These are phyloP conservation scores for Mortierella sp. DNA, from an alignment of 371 early-diverging fungal genomes.

Conservation along the genomic window DNA sequence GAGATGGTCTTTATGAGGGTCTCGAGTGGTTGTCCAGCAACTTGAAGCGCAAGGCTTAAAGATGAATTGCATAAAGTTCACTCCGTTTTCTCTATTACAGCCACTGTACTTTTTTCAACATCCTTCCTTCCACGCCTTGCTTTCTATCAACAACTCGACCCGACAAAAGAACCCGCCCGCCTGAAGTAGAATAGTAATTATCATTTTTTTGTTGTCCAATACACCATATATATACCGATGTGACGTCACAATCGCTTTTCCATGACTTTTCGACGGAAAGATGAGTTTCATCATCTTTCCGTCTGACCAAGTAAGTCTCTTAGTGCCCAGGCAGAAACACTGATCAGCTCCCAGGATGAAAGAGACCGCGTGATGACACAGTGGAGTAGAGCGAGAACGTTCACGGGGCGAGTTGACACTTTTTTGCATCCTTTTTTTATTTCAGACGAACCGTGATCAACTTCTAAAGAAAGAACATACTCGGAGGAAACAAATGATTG, in stretches of 20 bases:
- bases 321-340: not conserved
- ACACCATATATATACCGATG: conserved; percentile 3
- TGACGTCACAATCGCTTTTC: conserved; percentile 19
- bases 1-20: conserved; percentile 97
- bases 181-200: conserved; percentile 13
- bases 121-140: not conserved
- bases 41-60: conserved; percentile 63
- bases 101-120: conserved; percentile 14
- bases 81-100: not conserved
- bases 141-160: conserved; percentile 9
- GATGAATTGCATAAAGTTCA: not conserved
- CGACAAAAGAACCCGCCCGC: conserved; percentile 6
- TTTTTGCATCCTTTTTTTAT: not conserved
- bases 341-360: not conserved
- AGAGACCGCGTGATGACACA: conserved; percentile 33
- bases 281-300: not conserved
- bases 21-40: conserved; percentile 82
- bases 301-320: not conserved
- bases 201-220: conserved; percentile 12
- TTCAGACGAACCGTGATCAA: not conserved
- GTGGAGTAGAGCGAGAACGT: conserved; percentile 31
- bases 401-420: conserved; percentile 14
- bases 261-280: too few species aligned
- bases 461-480: not conserved
- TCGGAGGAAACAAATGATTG: not conserved